phyloP scores from a whole-genome alignment of 768 basidiomycete species.

The Hysterangium stoloniferum region DNA sequence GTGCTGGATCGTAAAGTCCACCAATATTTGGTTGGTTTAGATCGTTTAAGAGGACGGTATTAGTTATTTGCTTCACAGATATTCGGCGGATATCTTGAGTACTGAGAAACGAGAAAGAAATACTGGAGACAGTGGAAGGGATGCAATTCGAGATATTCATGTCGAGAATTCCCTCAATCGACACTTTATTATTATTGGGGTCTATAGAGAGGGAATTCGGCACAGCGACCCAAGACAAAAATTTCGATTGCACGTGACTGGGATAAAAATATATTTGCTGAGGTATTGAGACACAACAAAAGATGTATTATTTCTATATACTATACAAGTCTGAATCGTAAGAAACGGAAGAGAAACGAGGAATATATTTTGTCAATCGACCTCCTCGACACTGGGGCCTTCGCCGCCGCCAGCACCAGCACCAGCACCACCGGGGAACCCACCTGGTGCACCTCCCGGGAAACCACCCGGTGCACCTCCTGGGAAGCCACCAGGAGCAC shows the following conservation, averaged over 20 bases:
- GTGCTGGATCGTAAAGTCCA: conserved; percentile 90
- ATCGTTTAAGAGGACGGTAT: conserved; percentile 89
- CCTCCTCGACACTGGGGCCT: conserved; percentile 88
- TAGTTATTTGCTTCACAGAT: conserved; percentile 96
- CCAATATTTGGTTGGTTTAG: conserved; percentile 86
- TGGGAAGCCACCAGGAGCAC: conserved; percentile 24
- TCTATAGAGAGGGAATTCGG: too few species aligned
- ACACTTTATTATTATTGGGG: too few species aligned
- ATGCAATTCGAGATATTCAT: conserved; percentile 93
- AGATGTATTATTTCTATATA: conserved; percentile 3
- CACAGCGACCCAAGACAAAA: not conserved
- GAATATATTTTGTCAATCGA: conserved; percentile 1
- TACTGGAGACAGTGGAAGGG: conserved; percentile 72
- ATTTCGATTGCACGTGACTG: not conserved
- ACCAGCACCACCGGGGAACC: conserved; percentile 31
- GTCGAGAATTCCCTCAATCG: conserved; percentile 1
- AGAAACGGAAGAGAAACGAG: not conserved
- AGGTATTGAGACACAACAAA: not conserved
- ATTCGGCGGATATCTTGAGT: conserved; percentile 84
- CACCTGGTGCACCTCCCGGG: conserved; percentile 64
- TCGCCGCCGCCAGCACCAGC: conserved; percentile 54
- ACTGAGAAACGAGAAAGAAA: conserved; percentile 91
- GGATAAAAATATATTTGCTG: not conserved
- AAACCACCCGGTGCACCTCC: conserved; percentile 42
- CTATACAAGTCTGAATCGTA: conserved; percentile 1